A percentile compares a stretch with the other conserved stretches of the same genome.
These are phyloP conservation scores for Pseudonitzschia pungens DNA, from an alignment of 108 stramenopile species.

Conservation along the genomic window DNA sequence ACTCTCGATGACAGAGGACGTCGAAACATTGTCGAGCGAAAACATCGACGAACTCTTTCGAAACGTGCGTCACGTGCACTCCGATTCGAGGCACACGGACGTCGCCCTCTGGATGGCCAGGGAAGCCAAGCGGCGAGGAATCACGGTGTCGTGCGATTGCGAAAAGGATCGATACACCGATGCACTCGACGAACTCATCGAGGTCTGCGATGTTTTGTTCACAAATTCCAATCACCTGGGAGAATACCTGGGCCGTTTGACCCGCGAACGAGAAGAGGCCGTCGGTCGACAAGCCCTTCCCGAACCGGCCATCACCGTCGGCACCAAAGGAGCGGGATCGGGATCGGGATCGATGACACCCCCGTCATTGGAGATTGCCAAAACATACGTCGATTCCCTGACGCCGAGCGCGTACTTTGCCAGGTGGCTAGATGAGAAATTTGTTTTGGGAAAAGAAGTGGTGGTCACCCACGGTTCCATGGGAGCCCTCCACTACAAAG, in stretches of 20 bases:
- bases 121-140: conserved; percentile 41
- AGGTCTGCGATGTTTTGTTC: conserved; percentile 37
- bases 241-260: conserved; percentile 33
- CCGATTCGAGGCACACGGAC: conserved; percentile 48
- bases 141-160: conserved; percentile 46
- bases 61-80: conserved; percentile 52
- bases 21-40: conserved; percentile 4
- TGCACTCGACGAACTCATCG: conserved; percentile 40
- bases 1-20: conserved; percentile 29
- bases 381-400: conserved; percentile 21
- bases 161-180: conserved; percentile 54
- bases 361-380: background rate
- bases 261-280: conserved; percentile 17
- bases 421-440: conserved; percentile 23
- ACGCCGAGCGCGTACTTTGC: conserved; percentile 35
- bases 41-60: conserved; percentile 37
- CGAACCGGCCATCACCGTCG: conserved; percentile 9
- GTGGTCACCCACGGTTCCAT: conserved; percentile 38
- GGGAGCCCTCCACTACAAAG: conserved; percentile 38
- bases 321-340: background rate
- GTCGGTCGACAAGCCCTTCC: conserved; percentile 7
- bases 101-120: conserved; percentile 39
- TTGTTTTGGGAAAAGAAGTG: conserved; percentile 19
- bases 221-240: conserved; percentile 41
- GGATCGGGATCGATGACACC: background rate